Base-by-base conservation (phyloP, 83 land plant genomes). In the Diphasiastrum complanatum region DNA sequence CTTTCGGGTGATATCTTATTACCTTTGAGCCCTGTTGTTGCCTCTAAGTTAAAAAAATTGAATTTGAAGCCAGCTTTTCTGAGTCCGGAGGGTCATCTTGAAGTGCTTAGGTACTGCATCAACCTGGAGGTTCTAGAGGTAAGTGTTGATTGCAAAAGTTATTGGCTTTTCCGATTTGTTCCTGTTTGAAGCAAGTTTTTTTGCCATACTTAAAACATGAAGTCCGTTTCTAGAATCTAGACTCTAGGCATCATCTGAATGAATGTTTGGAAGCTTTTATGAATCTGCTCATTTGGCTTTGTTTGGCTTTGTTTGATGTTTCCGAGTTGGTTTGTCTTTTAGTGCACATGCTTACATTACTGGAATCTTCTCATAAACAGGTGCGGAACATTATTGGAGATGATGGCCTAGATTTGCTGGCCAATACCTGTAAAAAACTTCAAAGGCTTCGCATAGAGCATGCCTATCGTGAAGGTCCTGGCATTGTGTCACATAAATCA, bases 61-160 rank as follows among this genome's bases (percentile, higher is more conserved):
- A 91, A 89, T 68, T 60, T 84, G 50, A 64, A 78, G 36, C 81
- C 71, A 70, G 61, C 84, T 25, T 47, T 72, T 53, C 81, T 89
- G 45, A 64, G 60, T 55, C 79, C 83, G 18, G 96, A 85, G 36
- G 85, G 74, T 32, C 87, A 85, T 65, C 75, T 81, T 60, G 69
- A 69, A 64, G 57, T 89, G 56, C 74, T 89, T 51, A 76, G 72
- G 35, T 78, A 55, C 18, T 89, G 90, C 56, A 75, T 77, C n/a
- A 78, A 78, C 59, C 75, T 89, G n/a, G 96, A 89, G 70, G 68
- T 76, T 66, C 79, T 89, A 29, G 87, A 89, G 96, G 96, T 79
- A 80, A 34, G 69, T 5, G 27, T 66, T 56, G n/a, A 14, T 41
- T 41, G 12, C 1, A 41, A 41, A 41, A 18, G n/a, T 18, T 14